These are phyloP conservation scores for Pseudozyma sp. DNA, from an alignment of 1,284 basidiomycete genomes.

Conservation along the genomic window DNA sequence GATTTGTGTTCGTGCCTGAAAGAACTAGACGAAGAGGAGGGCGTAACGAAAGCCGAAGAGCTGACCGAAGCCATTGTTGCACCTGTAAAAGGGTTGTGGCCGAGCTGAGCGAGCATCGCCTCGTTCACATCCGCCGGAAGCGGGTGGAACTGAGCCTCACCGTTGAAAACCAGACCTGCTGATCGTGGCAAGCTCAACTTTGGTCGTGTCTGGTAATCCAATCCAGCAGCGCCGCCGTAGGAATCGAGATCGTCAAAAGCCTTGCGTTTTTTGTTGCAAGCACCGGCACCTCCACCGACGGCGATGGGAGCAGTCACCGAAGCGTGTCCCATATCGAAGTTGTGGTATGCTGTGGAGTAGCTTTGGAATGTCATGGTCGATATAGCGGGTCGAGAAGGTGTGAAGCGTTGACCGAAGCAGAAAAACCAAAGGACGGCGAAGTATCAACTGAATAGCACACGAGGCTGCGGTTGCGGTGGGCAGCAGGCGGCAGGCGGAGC, in stretches of 20 bases:
- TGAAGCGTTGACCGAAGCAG: neutral
- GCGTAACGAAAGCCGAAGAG: conserved; percentile 14
- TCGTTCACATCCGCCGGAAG: conserved; percentile 49
- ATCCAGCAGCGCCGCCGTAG: neutral
- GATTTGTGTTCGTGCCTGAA: conserved; percentile 33
- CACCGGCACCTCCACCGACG: neutral
- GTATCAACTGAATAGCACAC: no score
- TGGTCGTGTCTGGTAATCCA: conserved; percentile 23
- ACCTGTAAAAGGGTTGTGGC: conserved; percentile 28
- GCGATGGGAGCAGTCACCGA: conserved; percentile 1
- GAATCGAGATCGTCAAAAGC: conserved; percentile 34
- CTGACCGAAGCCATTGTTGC: neutral
- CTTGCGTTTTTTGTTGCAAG: conserved; percentile 37
- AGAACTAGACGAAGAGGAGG: conserved; percentile 27
- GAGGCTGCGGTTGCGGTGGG: neutral
- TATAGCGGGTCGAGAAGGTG: neutral
- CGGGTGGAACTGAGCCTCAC: conserved; percentile 51
- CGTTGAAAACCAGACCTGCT: conserved; percentile 31
- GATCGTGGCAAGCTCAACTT: conserved; percentile 41
- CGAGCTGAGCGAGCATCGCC: conserved; percentile 50
- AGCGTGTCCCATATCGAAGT: conserved; percentile 33
- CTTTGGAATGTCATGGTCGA: conserved; percentile 36
- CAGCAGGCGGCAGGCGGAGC: neutral
- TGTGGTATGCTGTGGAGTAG: conserved; percentile 27
- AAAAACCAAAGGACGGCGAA: no score